Conservation (phyloP, 257 asterid genomes). For the Paraleonurus japonicus region DNA sequence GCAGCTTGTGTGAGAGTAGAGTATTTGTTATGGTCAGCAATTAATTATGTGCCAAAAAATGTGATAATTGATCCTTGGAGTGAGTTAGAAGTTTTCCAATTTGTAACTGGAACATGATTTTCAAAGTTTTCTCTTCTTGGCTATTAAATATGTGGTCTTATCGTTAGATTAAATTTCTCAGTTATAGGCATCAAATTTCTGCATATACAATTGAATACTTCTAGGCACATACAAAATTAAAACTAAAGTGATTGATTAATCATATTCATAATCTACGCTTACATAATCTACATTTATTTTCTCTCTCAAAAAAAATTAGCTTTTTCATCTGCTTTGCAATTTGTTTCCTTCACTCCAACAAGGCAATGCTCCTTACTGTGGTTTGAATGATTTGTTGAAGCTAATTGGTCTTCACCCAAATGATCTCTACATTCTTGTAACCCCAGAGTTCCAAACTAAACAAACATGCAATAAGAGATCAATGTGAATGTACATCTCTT, state of each 20-base stretch:
- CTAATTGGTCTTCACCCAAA: slow-evolving; percentile 99
- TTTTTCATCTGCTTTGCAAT: slow-evolving; percentile 99
- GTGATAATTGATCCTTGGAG: neutral
- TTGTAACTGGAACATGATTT: too few relatives aligned
- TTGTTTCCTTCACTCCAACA: slow-evolving; percentile 97
- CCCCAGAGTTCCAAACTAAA: slow-evolving; percentile 99
- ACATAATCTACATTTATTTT: too few relatives aligned
- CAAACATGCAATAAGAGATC: slow-evolving; percentile 15
- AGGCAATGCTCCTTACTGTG: slow-evolving; percentile 99
- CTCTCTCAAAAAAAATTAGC: too few relatives aligned
- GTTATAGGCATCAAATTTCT: too few relatives aligned
- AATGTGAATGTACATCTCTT: neutral
- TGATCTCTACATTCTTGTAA: slow-evolving; percentile 90
- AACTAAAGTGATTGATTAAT: too few relatives aligned
- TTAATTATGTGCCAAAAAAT: neutral
- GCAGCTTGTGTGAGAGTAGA: neutral
- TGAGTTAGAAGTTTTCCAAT: neutral
- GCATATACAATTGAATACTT: too few relatives aligned
- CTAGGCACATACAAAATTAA: too few relatives aligned
- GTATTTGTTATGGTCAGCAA: neutral
- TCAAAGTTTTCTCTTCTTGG: too few relatives aligned
- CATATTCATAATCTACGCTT: too few relatives aligned
- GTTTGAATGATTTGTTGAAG: slow-evolving; percentile 90
- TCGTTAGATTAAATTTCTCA: too few relatives aligned
- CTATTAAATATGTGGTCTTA: too few relatives aligned